Evolutionary conservation across 2,329 filamentous ascomycete genomes (phyloP), one percentile per base, ranked within the genome.

Genomic region (Colletotrichum abscissum): DNA sequence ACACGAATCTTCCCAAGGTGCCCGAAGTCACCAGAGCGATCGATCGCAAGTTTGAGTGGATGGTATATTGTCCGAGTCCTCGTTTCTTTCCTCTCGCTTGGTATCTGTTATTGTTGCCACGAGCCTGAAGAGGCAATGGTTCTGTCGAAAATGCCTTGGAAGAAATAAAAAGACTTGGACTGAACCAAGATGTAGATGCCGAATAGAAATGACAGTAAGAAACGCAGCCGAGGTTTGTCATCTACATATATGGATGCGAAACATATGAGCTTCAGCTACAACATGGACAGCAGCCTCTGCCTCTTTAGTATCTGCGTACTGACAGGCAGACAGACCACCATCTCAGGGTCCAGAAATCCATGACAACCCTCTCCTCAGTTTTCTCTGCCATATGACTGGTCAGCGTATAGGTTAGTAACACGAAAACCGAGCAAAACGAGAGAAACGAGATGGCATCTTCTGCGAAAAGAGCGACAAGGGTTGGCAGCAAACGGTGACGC

Each of bases 401-500:
- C 58, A 54, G 46, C 22, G 2, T 14, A 28, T 19, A 42, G 8
- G 42, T 57, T 24, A 46, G 52, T 38, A 28, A 28, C 19, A 9
- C 59, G 30, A 24, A 54, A 65, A 28, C 26, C 67, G 67, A 73
- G 52, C 14, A 52, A 70, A 54, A 24, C 60, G 60, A 70, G 59
- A 11, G 42, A 70, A 46, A 46, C 67, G 60, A 73, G 30, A n/a
- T 24, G 46, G 26, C 26, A 28, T 42, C 33, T 55, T 19, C 46
- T 59, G 55, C 33, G 54, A 12, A 22, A 14, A 16, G 28, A 33
- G 46, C 24, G n/a, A 54, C 30, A 58, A 22, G 24, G 57, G 35
- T 72, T 12, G 28, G 64, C 64, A 59, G 52, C 57, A 63, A 42
- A 59, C 49, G 64, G 66, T 5, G 52, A n/a, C 67, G 70, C 70